A percentile compares a stretch with the other conserved stretches of the same genome.
Conservation (phyloP, 345 rosid species). For the Boechera divaricarpa region DNA sequence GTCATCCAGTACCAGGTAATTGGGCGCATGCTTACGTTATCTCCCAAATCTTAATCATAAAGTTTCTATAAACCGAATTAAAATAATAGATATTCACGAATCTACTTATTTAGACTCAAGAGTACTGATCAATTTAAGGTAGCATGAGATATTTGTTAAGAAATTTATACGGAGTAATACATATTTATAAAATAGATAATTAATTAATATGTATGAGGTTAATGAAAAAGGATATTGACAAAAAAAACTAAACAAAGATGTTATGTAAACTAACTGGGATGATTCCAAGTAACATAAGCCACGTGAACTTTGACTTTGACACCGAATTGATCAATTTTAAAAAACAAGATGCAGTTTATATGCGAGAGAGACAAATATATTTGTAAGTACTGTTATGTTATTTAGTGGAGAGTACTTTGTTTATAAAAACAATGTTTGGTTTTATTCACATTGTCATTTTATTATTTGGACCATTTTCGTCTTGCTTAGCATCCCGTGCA, state of each 20-base stretch:
- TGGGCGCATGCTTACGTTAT: neutral
- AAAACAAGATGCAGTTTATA: slow-evolving; percentile 25
- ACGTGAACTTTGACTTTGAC: slow-evolving; percentile 45
- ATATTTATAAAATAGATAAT: no score
- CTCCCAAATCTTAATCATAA: neutral
- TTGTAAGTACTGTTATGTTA: slow-evolving; percentile 31
- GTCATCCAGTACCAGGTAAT: slow-evolving; percentile 5
- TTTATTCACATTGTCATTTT: slow-evolving; percentile 45
- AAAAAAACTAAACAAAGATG: neutral
- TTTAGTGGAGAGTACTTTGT: slow-evolving; percentile 42
- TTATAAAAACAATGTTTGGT: slow-evolving; percentile 46
- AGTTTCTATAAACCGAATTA: neutral
- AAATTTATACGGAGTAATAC: neutral
- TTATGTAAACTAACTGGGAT: slow-evolving; percentile 18
- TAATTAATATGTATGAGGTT: neutral
- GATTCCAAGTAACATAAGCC: slow-evolving; percentile 35
- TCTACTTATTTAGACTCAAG: neutral
- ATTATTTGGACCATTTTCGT: slow-evolving; percentile 38
- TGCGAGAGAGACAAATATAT: slow-evolving; percentile 36
- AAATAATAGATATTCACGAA: neutral
- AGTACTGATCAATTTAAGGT: neutral
- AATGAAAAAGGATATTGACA: neutral
- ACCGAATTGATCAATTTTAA: slow-evolving; percentile 3
- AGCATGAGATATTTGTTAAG: neutral
- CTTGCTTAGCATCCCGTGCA: slow-evolving; percentile 43